Conservation (phyloP, 176 grass and related monocot genomes). For the Avena atlantica region DNA sequence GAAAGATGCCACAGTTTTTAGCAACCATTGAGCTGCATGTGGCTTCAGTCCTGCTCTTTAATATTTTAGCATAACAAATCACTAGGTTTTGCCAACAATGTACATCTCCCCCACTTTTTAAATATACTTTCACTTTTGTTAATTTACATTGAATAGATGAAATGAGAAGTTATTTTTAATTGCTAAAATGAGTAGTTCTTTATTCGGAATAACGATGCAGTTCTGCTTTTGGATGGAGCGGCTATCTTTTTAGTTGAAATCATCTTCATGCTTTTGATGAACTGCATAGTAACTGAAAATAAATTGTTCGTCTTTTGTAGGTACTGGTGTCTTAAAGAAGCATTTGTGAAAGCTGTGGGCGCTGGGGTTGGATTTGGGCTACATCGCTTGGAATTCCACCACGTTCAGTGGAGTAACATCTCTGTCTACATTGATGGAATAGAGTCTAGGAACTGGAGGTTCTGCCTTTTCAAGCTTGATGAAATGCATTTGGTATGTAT, state of each 20-base stretch:
- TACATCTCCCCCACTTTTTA: neutral
- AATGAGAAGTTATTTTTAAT: no score
- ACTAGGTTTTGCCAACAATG: neutral
- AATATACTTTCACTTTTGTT: no score
- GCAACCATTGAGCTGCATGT: neutral
- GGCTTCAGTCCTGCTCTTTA: neutral
- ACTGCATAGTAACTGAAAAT: no score
- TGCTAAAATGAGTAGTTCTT: no score
- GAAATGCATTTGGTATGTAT: slow-evolving; percentile 49
- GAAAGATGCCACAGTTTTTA: neutral
- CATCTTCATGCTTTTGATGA: neutral
- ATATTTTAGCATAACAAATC: slow-evolving; percentile 4
- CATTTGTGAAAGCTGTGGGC: slow-evolving; percentile 83
- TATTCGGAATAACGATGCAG: neutral
- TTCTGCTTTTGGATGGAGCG: neutral
- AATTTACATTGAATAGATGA: no score
- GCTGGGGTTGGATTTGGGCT: slow-evolving; percentile 79
- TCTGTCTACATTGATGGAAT: slow-evolving; percentile 66
- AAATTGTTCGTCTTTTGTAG: slow-evolving; percentile 35
- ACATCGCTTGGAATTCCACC: slow-evolving; percentile 74
- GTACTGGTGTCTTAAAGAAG: slow-evolving; percentile 91
- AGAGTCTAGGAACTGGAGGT: slow-evolving; percentile 55
- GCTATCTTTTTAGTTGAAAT: neutral
- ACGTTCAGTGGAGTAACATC: slow-evolving; percentile 60
- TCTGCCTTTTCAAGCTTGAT: slow-evolving; percentile 56